Evolutionary conservation across 2,329 filamentous ascomycete species (phyloP).

Genomic region (Elsinoe perseae): DNA sequence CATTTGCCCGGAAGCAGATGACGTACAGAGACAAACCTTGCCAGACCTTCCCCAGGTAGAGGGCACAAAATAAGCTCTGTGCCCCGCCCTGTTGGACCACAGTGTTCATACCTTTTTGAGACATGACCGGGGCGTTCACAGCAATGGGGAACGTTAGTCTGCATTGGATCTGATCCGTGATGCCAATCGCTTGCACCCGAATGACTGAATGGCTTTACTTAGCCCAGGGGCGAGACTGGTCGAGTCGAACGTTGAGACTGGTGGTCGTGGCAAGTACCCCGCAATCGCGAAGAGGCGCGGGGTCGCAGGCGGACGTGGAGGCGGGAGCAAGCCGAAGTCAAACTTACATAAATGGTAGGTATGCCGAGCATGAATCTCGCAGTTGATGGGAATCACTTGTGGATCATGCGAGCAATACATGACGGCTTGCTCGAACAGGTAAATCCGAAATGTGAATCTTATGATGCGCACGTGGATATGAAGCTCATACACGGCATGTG

Average conservation of each 20-base stretch:
- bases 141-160: not conserved
- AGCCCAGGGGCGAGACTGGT: conserved; percentile 5
- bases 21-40: not conserved
- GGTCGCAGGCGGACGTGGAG: conserved; percentile 10
- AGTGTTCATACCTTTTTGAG: not conserved
- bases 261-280: conserved; percentile 7
- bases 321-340: not conserved
- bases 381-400: not conserved
- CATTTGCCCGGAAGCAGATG: conserved; percentile 8
- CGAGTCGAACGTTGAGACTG: not conserved
- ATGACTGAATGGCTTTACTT: not conserved
- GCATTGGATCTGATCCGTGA: not conserved
- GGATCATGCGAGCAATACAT: not conserved
- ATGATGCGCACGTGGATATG: not conserved
- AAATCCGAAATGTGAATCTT: not conserved
- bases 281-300: conserved; percentile 7
- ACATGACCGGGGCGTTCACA: not conserved
- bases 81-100: not conserved
- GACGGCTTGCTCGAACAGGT: not conserved
- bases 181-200: not conserved
- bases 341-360: not conserved
- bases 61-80: conserved; percentile 3
- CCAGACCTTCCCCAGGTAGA: not conserved
- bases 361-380: not conserved
- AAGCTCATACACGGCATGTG: not conserved